Base-by-base conservation (phyloP, 805 yeast species). In the Kuraishia floccosa region DNA sequence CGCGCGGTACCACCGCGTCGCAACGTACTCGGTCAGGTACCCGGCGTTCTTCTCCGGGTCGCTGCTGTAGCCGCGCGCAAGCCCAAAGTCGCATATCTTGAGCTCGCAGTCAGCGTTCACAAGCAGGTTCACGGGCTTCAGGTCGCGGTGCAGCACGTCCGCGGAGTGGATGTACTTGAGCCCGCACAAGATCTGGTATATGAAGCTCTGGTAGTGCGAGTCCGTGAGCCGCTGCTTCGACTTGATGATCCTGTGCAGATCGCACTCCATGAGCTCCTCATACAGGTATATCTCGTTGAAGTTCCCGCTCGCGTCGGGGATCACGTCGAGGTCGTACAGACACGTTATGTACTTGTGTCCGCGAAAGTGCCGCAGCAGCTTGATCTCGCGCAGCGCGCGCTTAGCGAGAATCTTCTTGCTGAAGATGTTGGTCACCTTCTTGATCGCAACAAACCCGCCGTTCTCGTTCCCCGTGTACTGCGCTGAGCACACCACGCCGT, bases 1-100 rank as follows among this genome's bases (percentile, higher is more conserved):
- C 3, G 98, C 98, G 42, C 98, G 66, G 56, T 91, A 91, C 98
- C 98, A 91, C 52, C 98, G 69, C 1, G 98, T 91, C 20, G 98
- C 97, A 17, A 91, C 98, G 50, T 91, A 91, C 54, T 89, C 97
- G 1, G 98, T 91, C 64, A 89, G 61, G 46, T 85, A 89, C n/a
- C 95, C 96, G 20, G 82, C 81, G 43, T 86, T 85, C 43, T 77
- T 82, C 37, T 77, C 87, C 1, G 86, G 82, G 46, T 77, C 79
- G 36, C 75, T 75, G 7, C 85, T 74, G 42, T 80, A 86, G 23
- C 96, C 95, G 51, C 96, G 70, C 1, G 97, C 96, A 36, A 89
- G 65, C 12, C 98, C 97, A 53, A 89, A 89, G 56, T 91, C 98
- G 60, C 97, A 89, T 30, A 89, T 84, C 52, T 89, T 89, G 47